Evolutionary conservation across 2,329 filamentous ascomycete genomes (phyloP).

Genomic region (Dactylellina drechsleri): DNA sequence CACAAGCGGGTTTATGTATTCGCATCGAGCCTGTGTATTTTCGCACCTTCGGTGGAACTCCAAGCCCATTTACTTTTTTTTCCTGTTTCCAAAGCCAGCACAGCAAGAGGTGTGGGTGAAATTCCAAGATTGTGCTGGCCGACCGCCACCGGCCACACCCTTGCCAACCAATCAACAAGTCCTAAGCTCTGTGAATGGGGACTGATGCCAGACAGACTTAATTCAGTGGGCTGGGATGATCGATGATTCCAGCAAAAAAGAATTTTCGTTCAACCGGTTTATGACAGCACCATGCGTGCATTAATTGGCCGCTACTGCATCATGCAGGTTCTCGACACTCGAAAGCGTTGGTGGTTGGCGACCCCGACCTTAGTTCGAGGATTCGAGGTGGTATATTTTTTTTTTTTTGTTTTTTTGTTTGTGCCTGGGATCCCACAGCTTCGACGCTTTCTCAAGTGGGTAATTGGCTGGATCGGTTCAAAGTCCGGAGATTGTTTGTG

Average conservation of each 20-base stretch:
- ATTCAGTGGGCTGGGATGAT: constrained; percentile 44
- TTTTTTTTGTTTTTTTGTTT: constrained; percentile 25
- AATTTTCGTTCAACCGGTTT: constrained; percentile 21
- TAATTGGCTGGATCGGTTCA: constrained; percentile 46
- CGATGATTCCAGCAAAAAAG: constrained; percentile 16
- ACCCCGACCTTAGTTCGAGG: constrained; percentile 4
- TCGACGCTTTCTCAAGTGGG: constrained; percentile 13
- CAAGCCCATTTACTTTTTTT: background rate
- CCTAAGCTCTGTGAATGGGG: constrained; percentile 3
- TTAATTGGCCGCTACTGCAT: constrained; percentile 47
- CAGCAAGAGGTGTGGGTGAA: constrained; percentile 34
- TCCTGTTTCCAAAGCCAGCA: background rate
- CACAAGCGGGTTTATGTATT: constrained; percentile 48
- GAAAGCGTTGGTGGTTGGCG: constrained; percentile 31
- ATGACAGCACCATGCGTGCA: constrained; percentile 49
- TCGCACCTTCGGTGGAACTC: background rate
- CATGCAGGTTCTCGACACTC: constrained; percentile 48
- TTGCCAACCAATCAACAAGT: constrained; percentile 26
- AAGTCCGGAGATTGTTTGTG: constrained; percentile 47
- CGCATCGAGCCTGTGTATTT: constrained; percentile 23
- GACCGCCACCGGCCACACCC: constrained; percentile 34
- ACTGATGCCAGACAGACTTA: constrained; percentile 47
- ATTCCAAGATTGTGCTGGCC: constrained; percentile 48
- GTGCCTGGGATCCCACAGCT: constrained; percentile 8
- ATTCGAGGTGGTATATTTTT: constrained; percentile 25